phyloP scores from a whole-genome alignment of 2,329 filamentous ascomycete genomes.

The Pseudogymnoascus sp. region DNA sequence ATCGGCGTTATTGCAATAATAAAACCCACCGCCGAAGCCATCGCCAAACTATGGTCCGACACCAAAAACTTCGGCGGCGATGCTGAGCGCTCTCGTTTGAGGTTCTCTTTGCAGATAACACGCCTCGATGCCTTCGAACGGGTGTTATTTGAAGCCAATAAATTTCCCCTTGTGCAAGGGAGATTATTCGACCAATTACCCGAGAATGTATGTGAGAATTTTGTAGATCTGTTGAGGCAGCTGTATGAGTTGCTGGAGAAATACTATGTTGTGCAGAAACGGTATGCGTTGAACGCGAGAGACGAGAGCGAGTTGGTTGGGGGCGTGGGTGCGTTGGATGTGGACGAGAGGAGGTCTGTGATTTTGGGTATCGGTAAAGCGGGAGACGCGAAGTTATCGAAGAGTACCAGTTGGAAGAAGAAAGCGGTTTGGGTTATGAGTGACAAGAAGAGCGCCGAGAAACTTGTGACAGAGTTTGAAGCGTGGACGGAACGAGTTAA shows the following conservation, averaged over 20 bases:
- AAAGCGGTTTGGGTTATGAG: not conserved
- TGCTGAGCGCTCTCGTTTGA: not conserved
- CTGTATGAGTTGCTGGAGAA: not conserved
- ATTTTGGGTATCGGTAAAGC: not conserved
- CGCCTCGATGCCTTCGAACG: not conserved
- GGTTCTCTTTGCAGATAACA: not conserved
- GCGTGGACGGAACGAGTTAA: not conserved
- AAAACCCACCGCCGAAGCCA: not conserved
- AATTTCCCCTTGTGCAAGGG: not conserved
- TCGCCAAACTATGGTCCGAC: not conserved
- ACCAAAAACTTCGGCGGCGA: not conserved
- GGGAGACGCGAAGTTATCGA: not conserved
- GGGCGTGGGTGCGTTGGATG: not conserved
- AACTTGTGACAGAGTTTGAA: not conserved
- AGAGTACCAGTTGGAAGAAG: not conserved
- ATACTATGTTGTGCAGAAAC: not conserved
- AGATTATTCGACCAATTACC: not conserved
- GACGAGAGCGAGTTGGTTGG: not conserved
- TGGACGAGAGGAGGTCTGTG: not conserved
- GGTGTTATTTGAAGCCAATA: not conserved
- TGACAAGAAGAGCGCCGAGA: not conserved
- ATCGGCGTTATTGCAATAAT: not conserved
- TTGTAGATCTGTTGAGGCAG: slow-evolving; percentile 1
- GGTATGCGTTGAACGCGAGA: not conserved
- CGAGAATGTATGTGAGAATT: not conserved